Evolutionary conservation across 805 yeast genomes (phyloP).

Genomic region (Lipomyces chichibuensis): DNA sequence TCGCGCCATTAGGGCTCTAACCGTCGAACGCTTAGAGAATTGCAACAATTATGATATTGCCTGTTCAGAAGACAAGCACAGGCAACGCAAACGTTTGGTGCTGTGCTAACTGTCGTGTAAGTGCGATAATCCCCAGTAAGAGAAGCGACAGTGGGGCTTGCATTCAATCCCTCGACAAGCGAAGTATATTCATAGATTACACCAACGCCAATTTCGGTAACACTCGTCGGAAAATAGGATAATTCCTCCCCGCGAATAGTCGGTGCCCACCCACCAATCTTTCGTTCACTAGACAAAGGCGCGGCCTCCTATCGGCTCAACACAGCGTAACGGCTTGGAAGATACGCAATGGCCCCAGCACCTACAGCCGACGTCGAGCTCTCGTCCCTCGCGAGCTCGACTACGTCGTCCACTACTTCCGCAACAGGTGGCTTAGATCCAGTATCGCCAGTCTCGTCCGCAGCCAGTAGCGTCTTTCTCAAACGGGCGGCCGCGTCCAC

Average conservation of each 20-base stretch:
- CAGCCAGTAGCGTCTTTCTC: slow-evolving; percentile 11
- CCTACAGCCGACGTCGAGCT: slow-evolving; percentile 21
- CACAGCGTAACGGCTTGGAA: not conserved
- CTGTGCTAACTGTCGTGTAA: too few relatives aligned
- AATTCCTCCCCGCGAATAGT: not conserved
- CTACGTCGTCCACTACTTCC: slow-evolving; percentile 6
- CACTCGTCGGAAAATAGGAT: not conserved
- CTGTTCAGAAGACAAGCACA: too few relatives aligned
- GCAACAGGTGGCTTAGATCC: not conserved
- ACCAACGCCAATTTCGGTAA: not conserved
- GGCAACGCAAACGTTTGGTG: too few relatives aligned
- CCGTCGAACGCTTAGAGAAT: not conserved
- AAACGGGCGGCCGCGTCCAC: slow-evolving; percentile 7
- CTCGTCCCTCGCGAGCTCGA: slow-evolving; percentile 11
- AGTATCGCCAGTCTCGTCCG: not conserved
- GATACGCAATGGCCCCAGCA: not conserved
- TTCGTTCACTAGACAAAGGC: not conserved
- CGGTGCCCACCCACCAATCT: not conserved
- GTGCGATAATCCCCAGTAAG: too few relatives aligned
- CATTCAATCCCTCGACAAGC: too few relatives aligned
- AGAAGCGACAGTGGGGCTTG: too few relatives aligned
- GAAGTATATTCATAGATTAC: not conserved
- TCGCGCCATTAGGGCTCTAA: not conserved
- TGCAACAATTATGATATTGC: too few relatives aligned
- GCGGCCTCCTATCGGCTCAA: not conserved